These are phyloP conservation scores for Diaporthe aspalathi DNA, from an alignment of 2,329 filamentous ascomycete species.

Conservation along the genomic window DNA sequence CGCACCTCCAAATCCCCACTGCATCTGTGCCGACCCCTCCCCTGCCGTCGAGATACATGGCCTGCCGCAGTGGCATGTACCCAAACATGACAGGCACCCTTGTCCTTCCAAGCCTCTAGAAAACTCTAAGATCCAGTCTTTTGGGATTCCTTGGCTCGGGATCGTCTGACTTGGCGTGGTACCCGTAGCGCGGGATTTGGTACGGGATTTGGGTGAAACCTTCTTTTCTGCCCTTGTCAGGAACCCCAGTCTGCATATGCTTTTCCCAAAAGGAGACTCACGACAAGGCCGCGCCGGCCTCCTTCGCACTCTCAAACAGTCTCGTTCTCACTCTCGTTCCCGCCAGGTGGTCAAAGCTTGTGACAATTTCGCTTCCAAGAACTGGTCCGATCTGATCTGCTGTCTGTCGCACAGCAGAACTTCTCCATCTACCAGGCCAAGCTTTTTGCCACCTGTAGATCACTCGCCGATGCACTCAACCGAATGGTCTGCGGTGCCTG, in stretches of 20 bases:
- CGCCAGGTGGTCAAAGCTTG: slow-evolving; percentile 29
- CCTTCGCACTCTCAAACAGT: slow-evolving; percentile 21
- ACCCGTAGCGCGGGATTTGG: slow-evolving; percentile 34
- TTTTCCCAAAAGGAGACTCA: slow-evolving; percentile 2
- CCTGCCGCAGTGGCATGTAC: slow-evolving; percentile 4
- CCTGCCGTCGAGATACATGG: neutral
- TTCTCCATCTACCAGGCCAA: slow-evolving; percentile 10
- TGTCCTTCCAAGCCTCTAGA: neutral
- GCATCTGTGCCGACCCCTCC: slow-evolving; percentile 35
- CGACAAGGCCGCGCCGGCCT: neutral
- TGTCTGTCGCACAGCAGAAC: neutral
- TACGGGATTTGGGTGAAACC: slow-evolving; percentile 36
- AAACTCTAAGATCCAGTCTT: slow-evolving; percentile 32
- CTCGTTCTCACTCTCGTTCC: slow-evolving; percentile 12
- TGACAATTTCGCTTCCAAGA: slow-evolving; percentile 22
- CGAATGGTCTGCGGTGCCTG: neutral
- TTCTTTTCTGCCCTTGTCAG: slow-evolving; percentile 30
- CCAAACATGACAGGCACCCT: slow-evolving; percentile 10
- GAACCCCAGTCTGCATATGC: slow-evolving; percentile 9
- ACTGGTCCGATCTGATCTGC: slow-evolving; percentile 24
- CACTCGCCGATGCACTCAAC: neutral
- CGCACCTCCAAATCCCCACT: neutral
- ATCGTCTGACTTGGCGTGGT: slow-evolving; percentile 33
- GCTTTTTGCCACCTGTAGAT: slow-evolving; percentile 32
- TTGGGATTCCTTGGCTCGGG: slow-evolving; percentile 30